These are phyloP conservation scores for Talaromyces piceae DNA, from an alignment of 2,329 filamentous ascomycete genomes.

Conservation along the genomic window DNA sequence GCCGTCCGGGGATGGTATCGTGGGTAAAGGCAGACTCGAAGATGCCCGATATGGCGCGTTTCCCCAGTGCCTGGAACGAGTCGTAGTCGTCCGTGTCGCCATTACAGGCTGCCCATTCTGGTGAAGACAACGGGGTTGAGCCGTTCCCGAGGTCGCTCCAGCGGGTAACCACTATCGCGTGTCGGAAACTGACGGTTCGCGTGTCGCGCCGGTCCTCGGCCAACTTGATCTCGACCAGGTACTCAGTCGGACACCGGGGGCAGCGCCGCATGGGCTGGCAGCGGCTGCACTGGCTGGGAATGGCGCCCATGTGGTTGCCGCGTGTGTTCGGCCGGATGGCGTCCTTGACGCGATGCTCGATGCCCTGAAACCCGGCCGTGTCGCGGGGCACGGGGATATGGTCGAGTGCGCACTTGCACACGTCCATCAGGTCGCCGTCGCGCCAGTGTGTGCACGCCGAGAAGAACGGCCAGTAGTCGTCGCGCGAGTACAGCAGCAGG, in stretches of 20 bases:
- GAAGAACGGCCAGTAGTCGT: conserved; percentile 57
- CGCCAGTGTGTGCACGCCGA: conserved; percentile 57
- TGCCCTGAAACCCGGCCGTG: conserved; percentile 32
- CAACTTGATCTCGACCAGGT: conserved; percentile 53
- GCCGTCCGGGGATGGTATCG: conserved; percentile 49
- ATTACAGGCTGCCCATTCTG: conserved; percentile 52
- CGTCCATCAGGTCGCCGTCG: conserved; percentile 52
- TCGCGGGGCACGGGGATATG: conserved; percentile 46
- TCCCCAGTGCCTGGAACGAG: conserved; percentile 47
- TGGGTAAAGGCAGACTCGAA: conserved; percentile 52
- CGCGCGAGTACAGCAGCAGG: conserved; percentile 51
- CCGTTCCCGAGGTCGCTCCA: conserved; percentile 57
- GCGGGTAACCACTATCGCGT: conserved; percentile 53
- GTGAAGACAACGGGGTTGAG: conserved; percentile 37
- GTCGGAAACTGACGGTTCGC: conserved; percentile 41
- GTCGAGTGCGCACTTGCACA: conserved; percentile 54
- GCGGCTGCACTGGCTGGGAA: conserved; percentile 43
- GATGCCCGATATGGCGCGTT: conserved; percentile 50
- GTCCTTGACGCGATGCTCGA: conserved; percentile 38
- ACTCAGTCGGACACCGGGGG: conserved; percentile 56
- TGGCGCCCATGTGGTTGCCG: conserved; percentile 34
- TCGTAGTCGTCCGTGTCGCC: conserved; percentile 40
- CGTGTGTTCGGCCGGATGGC: conserved; percentile 14
- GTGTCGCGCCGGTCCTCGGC: conserved; percentile 47
- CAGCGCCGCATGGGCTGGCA: conserved; percentile 55